These are phyloP conservation scores for Trichomonas gallinae DNA, from an alignment of 208 protist genomes.

Conservation along the genomic window DNA sequence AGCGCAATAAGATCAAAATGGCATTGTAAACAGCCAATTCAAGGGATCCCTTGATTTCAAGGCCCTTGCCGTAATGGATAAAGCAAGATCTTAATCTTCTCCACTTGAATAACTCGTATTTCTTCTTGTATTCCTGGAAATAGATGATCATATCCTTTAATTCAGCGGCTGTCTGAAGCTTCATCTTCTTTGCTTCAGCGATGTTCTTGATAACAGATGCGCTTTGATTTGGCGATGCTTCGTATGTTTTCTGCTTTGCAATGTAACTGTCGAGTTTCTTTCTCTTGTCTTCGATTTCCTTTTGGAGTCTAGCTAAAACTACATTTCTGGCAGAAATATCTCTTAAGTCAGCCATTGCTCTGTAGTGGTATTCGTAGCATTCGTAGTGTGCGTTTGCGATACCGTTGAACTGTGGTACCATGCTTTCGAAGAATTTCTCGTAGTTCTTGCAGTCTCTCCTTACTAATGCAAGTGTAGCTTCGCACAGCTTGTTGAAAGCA, in stretches of 20 bases:
- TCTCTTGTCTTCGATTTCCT: neutral
- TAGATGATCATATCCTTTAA: neutral
- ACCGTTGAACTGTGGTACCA: neutral
- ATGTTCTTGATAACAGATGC: neutral
- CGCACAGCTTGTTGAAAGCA: neutral
- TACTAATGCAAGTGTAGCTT: neutral
- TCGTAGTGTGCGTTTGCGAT: neutral
- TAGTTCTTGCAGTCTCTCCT: neutral
- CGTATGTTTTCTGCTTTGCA: neutral
- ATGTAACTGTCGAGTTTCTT: neutral
- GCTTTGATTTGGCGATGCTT: neutral
- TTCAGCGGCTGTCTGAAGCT: neutral
- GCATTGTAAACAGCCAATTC: neutral
- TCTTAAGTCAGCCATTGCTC: neutral
- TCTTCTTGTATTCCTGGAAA: neutral
- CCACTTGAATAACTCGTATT: neutral
- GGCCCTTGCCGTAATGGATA: neutral
- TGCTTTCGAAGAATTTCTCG: neutral
- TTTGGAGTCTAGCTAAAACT: neutral
- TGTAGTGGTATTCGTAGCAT: neutral
- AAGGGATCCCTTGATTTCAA: neutral
- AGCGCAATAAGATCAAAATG: neutral
- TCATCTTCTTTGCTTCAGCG: neutral
- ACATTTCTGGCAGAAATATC: neutral
- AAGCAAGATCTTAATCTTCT: neutral